Base-by-base conservation (phyloP, 768 basidiomycete species). In the Russula dissimulans region DNA sequence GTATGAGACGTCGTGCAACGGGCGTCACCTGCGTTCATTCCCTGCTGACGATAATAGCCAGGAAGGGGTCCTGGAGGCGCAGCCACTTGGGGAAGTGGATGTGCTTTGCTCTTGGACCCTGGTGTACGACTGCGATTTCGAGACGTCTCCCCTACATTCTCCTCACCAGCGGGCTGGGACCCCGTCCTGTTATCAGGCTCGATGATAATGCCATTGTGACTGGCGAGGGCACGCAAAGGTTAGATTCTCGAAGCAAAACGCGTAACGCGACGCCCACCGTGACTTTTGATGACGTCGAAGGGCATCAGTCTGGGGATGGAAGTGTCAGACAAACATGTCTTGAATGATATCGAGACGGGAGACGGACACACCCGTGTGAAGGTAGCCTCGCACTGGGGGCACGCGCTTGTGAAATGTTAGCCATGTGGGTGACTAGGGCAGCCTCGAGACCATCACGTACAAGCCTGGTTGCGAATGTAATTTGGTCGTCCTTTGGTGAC, bases 401-500 rank as follows among this genome's bases (percentile, higher is more conserved):
- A 90, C 45, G 81, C 74, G 71, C 87, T 89, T 62, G 26, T 26
- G 47, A 55, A 63, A 56, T 67, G 46, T 64, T 26, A 63, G 46
- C 55, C 56, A 43, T 43, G 53, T 31, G 36, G 52, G 50, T 44
- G 65, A 53, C 51, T 18, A 57, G 59, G 22, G 36, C 26, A 53
- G 32, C 58, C 38, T 79, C 78, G 67, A 59, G n/a, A 48, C 3
- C 17, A 44, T 56, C 14, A 71, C 74, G 55, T 68, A 89, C 87
- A 85, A 89, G 67, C 81, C 82, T 39, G 88, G 86, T 71, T 85
- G 75, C 3, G 85, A 85, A 73, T 90, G 88, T 50, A 79, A 71
- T 70, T 87, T 90, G 26, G 88, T 89, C 36, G 88, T 90, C 69
- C 86, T 77, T 69, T 89, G 88, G 70, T 90, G 88, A 67, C 88